These are phyloP conservation scores for Gossypium bickii DNA, from an alignment of 345 rosid species.

Conservation along the genomic window DNA sequence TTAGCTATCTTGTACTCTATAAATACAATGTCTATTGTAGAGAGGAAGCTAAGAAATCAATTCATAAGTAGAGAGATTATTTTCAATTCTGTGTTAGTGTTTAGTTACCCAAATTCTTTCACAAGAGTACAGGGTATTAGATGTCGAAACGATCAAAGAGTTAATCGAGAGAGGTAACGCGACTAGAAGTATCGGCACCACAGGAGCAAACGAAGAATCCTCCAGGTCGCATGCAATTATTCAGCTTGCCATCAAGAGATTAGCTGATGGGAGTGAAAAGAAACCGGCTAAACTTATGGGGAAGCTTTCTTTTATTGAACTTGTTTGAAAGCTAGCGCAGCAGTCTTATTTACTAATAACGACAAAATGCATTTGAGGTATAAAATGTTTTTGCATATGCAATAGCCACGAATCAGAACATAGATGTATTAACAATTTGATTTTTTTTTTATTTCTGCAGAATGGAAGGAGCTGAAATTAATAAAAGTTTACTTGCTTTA, in stretches of 20 bases:
- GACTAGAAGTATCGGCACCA: not conserved
- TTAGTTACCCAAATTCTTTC: no score
- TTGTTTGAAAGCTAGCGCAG: no score
- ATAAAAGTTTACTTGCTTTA: no score
- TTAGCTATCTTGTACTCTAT: no score
- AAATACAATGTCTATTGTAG: no score
- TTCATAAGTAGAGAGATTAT: no score
- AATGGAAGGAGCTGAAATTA: no score
- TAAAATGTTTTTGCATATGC: not conserved
- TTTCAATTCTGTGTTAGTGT: no score
- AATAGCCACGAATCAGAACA: no score
- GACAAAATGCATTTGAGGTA: conserved; percentile 68
- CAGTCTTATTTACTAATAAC: no score
- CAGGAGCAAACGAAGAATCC: not conserved
- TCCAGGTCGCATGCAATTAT: conserved; percentile 61
- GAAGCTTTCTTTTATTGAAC: conserved; percentile 60
- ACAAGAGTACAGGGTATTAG: conserved; percentile 2
- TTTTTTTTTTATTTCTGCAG: no score
- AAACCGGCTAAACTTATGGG: conserved; percentile 51
- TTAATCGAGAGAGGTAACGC: conserved; percentile 3
- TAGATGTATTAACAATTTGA: not conserved
- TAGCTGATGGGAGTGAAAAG: conserved; percentile 39
- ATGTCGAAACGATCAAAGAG: not conserved
- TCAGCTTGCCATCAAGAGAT: conserved; percentile 60
- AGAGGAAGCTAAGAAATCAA: no score